Base-by-base conservation (phyloP, 1,284 basidiomycete species). In the Vanrija humicola region DNA sequence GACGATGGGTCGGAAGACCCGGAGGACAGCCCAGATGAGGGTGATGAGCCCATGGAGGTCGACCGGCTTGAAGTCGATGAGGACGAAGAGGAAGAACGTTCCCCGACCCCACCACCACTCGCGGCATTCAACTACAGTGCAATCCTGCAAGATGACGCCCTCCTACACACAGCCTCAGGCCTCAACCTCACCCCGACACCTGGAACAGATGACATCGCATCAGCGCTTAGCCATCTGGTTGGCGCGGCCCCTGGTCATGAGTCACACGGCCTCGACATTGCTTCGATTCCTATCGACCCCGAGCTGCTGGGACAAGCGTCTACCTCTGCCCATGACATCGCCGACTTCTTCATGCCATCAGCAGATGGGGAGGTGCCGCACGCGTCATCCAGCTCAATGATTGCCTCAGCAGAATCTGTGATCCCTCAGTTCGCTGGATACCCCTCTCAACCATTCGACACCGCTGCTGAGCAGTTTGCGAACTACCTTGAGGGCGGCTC, bases 1-100 rank as follows among this genome's bases (percentile, higher is more conserved):
- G 46, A 53, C 23, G 38, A 46, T 29, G 40, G 46, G 38, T 10
- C 38, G 28, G 38, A 28, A 1, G 48, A 55, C 16, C 18, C 26
- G 3, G 55, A 52, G 19, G 49, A 28, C 16, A 42, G 26, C 21
- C 45, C 48, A 4, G 55, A 56, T 6, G 55, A 55, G 7, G 18
- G 18, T 10, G 39, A 16, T 1, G 39, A 48, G 16, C 23, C 25
- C 19, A 48, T 25, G 7, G 47, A 40, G 25, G 28, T 50, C 12
- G 48, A 43, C 25, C 25, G 19, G 25, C 40, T 16, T 6, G 46
- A 47, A 10, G 21, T 23, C 21, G 34, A 21, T 12, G 46, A 38
- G 12, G 9, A 46, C 25, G 43, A 48, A 21, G 54, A 54, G 18
- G 34, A 16, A 2, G 46, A 34, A 6, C 18, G 21, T 8, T 23